Conservation (phyloP, 805 yeast species). For the Candida ponderosae region DNA sequence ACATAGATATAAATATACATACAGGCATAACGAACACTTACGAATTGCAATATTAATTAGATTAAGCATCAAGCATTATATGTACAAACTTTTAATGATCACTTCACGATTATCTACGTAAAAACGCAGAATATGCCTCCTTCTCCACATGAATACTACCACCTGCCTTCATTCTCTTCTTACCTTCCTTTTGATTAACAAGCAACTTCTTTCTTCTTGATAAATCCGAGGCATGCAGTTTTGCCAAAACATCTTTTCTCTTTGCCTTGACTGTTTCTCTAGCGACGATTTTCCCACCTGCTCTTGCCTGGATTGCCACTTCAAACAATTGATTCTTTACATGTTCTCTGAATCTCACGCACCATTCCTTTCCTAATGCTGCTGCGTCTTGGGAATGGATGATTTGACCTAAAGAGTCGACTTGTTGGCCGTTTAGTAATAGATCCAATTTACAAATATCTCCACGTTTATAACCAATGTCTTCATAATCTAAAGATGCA, state of each 20-base stretch:
- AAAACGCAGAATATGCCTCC: conserved; percentile 85
- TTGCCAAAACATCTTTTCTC: conserved; percentile 91
- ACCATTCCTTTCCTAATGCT: conserved; percentile 72
- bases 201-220: conserved; percentile 83
- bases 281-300: conserved; percentile 73
- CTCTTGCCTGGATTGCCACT: conserved; percentile 86
- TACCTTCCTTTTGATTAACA: conserved; percentile 89
- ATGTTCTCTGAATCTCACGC: conserved; percentile 70
- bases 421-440: conserved; percentile 79
- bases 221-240: conserved; percentile 88
- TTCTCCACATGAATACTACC: conserved; percentile 75
- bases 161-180: conserved; percentile 69
- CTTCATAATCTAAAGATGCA: conserved; percentile 93
- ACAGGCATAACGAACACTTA: too few species aligned
- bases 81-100: background rate
- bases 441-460: conserved; percentile 84
- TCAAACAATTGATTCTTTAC: conserved; percentile 81
- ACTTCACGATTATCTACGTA: conserved; percentile 25
- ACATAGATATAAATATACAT: too few species aligned
- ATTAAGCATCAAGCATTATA: conserved; percentile 1
- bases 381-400: conserved; percentile 78
- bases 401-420: conserved; percentile 89
- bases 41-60: too few species aligned
- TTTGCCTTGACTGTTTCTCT: conserved; percentile 91
- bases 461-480: conserved; percentile 74